phyloP scores from a whole-genome alignment of 768 basidiomycete genomes.

The Bullera alba region DNA sequence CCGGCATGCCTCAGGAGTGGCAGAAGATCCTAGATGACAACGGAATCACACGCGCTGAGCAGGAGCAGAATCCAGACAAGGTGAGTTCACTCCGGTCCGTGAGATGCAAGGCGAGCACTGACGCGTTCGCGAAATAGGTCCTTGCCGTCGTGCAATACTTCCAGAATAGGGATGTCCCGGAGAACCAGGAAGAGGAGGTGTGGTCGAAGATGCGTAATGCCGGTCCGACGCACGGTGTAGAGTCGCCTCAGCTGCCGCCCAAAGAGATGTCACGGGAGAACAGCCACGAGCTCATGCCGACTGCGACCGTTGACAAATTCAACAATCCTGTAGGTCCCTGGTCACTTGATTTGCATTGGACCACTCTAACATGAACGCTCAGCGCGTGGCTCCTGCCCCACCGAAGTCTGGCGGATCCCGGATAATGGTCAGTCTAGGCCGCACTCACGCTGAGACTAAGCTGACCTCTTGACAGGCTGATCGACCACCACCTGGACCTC shows the following conservation, averaged over 20 bases:
- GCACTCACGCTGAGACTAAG: not conserved
- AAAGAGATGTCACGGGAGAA: conserved; percentile 37
- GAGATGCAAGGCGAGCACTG: not conserved
- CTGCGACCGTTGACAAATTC: conserved; percentile 24
- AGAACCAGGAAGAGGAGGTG: conserved; percentile 52
- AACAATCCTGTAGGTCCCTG: conserved; percentile 38
- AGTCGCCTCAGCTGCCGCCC: conserved; percentile 11
- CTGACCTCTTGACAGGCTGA: conserved; percentile 18
- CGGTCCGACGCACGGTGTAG: conserved; percentile 17
- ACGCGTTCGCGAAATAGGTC: conserved; percentile 23
- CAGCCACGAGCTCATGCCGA: conserved; percentile 23
- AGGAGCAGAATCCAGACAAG: conserved; percentile 95
- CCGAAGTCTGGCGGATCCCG: conserved; percentile 22
- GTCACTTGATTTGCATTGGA: not conserved
- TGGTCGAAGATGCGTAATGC: conserved; percentile 38
- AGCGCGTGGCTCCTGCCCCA: conserved; percentile 42
- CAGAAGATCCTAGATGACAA: conserved; percentile 85
- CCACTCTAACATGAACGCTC: not conserved
- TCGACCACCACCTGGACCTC: conserved; percentile 31
- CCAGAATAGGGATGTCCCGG: conserved; percentile 62
- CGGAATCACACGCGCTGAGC: conserved; percentile 86
- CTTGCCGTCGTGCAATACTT: conserved; percentile 99
- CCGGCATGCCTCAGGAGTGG: conserved; percentile 95
- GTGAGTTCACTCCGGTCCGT: conserved; percentile 49
- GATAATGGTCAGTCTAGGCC: conserved; percentile 2